Evolutionary conservation across 2,329 filamentous ascomycete species (phyloP), one percentile per base, ranked within the genome.

Genomic region (Talaromyces sp.): DNA sequence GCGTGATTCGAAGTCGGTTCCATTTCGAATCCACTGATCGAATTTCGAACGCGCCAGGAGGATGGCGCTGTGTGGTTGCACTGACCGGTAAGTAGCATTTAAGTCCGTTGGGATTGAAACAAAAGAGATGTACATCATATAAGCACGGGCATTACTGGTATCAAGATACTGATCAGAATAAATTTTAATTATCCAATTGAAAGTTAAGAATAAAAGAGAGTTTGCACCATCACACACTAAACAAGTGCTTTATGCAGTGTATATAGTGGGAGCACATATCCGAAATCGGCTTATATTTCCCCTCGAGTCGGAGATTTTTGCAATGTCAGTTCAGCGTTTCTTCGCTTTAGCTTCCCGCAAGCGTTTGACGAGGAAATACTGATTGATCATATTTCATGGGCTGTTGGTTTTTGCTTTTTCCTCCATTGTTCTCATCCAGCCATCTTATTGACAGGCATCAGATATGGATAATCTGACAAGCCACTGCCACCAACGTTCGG

Each of bases 291-390:
- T 37, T 37, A 2, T 22, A 14, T 19, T 56, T 56, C 33, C 33
- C 52, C 33, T 39, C 19, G 24, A 56, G 52, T 56, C 52, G 33
- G 52, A 56, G 33, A 56, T 56, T 56, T 56, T 37, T 56, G 52
- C n/a, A 22, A 37, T 37, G 33, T 54, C 16, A 54, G 16, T 37
- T 35, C 16, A 54, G n/a, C 9, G 50, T 39, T 50, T 27, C 31
- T 9, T 56, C 14, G 33, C 33, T 39, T 22, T 37, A 54, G 16
- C 31, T 37, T 54, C 50, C n/a, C 10, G 16, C n/a, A 37, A 37
- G 31, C 19, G 31, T 19, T 37, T 35, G 4, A 13, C 16, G 50
- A 56, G 52, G 19, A 19, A 10, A 37, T 22, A 24, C 16, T 37
- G 33, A 33, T 56, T 16, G 52, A 37, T 14, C 33, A 56, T 22